Percentiles rank a stretch among this genome's conserved stretches.
Evolutionary conservation across 352 stramenopile genomes (phyloP).

Genomic region (Pythium angustatum): DNA sequence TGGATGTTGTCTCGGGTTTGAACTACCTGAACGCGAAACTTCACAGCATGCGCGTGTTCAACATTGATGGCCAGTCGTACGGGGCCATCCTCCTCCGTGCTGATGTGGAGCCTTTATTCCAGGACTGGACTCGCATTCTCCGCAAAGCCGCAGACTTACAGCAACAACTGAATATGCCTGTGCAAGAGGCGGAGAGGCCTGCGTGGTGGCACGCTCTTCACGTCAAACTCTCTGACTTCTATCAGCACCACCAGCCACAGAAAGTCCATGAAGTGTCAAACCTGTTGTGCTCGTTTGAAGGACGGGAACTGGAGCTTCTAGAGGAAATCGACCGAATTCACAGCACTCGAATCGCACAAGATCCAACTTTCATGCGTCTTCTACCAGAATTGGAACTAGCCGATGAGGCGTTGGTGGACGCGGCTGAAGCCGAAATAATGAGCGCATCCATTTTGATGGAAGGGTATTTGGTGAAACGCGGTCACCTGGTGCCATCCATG

Average conservation of each 20-base stretch:
- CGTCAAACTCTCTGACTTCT: conserved; percentile 71
- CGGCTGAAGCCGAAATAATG: background rate
- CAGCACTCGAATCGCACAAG: conserved; percentile 41
- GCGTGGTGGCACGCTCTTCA: conserved; percentile 34
- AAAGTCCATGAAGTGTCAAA: conserved; percentile 81
- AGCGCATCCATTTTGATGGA: conserved; percentile 51
- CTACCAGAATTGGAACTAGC: conserved; percentile 2
- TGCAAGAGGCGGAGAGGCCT: conserved; percentile 3
- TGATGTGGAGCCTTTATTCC: conserved; percentile 22
- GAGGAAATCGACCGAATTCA: conserved; percentile 72
- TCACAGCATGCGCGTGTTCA: conserved; percentile 32
- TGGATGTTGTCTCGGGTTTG: conserved; percentile 22
- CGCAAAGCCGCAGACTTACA: conserved; percentile 20
- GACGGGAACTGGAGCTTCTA: conserved; percentile 50
- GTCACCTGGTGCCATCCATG: conserved; percentile 73
- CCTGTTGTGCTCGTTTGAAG: conserved; percentile 56
- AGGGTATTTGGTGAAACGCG: conserved; percentile 75
- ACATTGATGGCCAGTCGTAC: conserved; percentile 18
- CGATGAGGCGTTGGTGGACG: background rate
- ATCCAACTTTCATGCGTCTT: conserved; percentile 36
- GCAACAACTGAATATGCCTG: background rate
- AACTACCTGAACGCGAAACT: conserved; percentile 31
- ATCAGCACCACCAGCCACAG: conserved; percentile 85
- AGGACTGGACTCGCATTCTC: conserved; percentile 25
- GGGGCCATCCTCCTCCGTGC: conserved; percentile 29